Percentiles rank a stretch among this genome's conserved stretches.
These are phyloP conservation scores for Fraxinus excelsior DNA, from an alignment of 257 asterid genomes.

Conservation along the genomic window DNA sequence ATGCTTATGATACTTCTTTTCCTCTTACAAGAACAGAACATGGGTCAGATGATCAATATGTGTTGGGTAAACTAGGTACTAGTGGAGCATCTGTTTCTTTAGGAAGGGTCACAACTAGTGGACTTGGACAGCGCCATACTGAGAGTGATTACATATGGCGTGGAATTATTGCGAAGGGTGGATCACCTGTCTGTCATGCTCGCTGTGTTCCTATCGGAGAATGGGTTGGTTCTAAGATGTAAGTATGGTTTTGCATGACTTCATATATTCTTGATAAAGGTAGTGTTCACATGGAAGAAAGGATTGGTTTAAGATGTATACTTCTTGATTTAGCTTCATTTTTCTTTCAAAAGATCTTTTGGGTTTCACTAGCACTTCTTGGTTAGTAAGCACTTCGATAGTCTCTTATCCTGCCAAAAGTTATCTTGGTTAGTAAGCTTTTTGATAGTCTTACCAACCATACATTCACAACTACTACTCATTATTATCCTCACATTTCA, in stretches of 20 bases:
- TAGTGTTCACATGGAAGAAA: background rate
- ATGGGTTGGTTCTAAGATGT: conserved; percentile 68
- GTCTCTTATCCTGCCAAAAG: conserved; percentile 2
- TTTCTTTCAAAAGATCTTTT: conserved; percentile 14
- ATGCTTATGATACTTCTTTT: conserved; percentile 35
- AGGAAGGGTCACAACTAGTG: conserved; percentile 40
- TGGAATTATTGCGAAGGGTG: conserved; percentile 93
- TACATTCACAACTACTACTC: too few species aligned
- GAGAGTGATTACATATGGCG: conserved; percentile 79
- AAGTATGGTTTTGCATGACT: conserved; percentile 43
- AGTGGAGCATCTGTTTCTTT: conserved; percentile 41
- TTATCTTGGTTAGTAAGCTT: background rate
- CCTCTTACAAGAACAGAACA: conserved; percentile 49
- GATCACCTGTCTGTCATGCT: conserved; percentile 89
- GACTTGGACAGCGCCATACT: conserved; percentile 44
- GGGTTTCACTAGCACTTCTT: conserved; percentile 8
- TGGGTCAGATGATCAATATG: conserved; percentile 53
- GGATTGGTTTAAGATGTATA: conserved; percentile 26
- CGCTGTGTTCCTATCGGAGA: conserved; percentile 89
- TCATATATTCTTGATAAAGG: conserved; percentile 4
- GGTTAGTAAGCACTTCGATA: background rate
- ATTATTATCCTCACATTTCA: too few species aligned
- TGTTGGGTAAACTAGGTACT: conserved; percentile 36
- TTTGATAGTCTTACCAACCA: too few species aligned
- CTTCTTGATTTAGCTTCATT: conserved; percentile 19